A percentile compares a stretch with the other conserved stretches of the same genome.
Evolutionary conservation across 2,329 filamentous ascomycete species (phyloP).

Genomic region (Mollisiaceae sp.): DNA sequence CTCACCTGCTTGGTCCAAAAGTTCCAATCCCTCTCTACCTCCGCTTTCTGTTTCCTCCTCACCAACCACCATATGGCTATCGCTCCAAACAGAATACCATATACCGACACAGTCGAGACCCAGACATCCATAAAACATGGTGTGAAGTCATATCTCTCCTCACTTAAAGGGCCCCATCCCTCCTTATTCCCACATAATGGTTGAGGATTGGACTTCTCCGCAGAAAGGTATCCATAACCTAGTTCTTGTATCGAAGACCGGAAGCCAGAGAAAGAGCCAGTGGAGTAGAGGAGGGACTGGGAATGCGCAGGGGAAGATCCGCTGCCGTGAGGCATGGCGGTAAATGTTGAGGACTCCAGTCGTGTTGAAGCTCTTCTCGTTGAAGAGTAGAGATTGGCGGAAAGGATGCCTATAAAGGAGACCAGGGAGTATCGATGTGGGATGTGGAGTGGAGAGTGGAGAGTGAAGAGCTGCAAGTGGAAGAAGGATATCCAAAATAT

Average conservation of each 20-base stretch:
- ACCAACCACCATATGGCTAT: slow-evolving; percentile 82
- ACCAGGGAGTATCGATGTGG: background rate
- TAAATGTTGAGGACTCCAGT: background rate
- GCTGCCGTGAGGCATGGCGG: slow-evolving; percentile 30
- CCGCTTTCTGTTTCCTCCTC: slow-evolving; percentile 68
- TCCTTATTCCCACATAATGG: slow-evolving; percentile 87
- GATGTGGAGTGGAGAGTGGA: background rate
- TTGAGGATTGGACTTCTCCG: slow-evolving; percentile 52
- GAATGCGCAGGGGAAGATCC: slow-evolving; percentile 28
- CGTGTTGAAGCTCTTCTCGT: background rate
- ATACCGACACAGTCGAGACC: slow-evolving; percentile 77
- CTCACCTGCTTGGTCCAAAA: slow-evolving; percentile 91
- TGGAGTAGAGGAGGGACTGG: slow-evolving; percentile 43
- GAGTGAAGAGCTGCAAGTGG: background rate
- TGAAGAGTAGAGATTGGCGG: background rate
- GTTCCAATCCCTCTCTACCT: slow-evolving; percentile 82
- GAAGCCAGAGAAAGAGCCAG: slow-evolving; percentile 66
- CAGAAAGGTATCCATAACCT: slow-evolving; percentile 64
- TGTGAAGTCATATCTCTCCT: slow-evolving; percentile 88
- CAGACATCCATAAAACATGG: slow-evolving; percentile 96
- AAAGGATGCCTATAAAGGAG: background rate
- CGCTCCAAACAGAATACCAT: slow-evolving; percentile 78
- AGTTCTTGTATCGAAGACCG: slow-evolving; percentile 54
- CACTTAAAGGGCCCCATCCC: slow-evolving; percentile 94
- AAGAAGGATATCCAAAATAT: background rate